phyloP scores from a whole-genome alignment of 345 rosid genomes.

The Abelmoschus esculentus region DNA sequence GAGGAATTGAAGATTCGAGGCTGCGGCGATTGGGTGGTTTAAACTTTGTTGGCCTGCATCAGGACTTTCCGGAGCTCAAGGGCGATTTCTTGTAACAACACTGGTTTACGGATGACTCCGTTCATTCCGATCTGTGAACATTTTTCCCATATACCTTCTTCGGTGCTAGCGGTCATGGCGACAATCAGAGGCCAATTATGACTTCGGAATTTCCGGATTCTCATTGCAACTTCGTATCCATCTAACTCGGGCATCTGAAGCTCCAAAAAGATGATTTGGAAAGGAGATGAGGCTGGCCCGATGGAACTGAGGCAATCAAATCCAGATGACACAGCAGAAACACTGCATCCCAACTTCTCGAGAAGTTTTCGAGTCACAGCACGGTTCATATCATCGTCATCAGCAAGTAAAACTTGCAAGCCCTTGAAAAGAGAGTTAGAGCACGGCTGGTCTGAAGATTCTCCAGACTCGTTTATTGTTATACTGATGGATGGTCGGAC shows the following conservation, averaged over 20 bases:
- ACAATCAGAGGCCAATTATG: constrained; percentile 62
- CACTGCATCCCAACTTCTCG: constrained; percentile 72
- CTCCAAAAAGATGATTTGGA: constrained; percentile 64
- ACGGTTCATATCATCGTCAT: constrained; percentile 58
- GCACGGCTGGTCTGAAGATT: constrained; percentile 45
- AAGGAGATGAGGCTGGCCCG: constrained; percentile 39
- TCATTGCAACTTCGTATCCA: constrained; percentile 74
- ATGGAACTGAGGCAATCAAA: constrained; percentile 58
- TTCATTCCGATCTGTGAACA: constrained; percentile 66
- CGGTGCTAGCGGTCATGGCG: constrained; percentile 50
- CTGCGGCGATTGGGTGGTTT: not conserved
- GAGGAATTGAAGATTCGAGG: not conserved
- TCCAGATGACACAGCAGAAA: constrained; percentile 61
- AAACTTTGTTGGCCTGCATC: constrained; percentile 40
- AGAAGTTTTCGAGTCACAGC: constrained; percentile 71
- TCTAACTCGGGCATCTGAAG: constrained; percentile 74
- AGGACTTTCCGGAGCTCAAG: constrained; percentile 66
- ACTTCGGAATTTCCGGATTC: constrained; percentile 54
- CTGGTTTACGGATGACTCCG: constrained; percentile 75
- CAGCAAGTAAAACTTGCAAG: constrained; percentile 65
- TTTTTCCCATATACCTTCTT: constrained; percentile 52
- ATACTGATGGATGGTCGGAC: constrained; percentile 36
- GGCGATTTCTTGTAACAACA: constrained; percentile 50
- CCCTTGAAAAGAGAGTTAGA: constrained; percentile 60
- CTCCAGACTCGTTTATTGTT: constrained; percentile 36